Conservation (phyloP, 257 asterid genomes). For the Nyctanthes arbortristis region DNA sequence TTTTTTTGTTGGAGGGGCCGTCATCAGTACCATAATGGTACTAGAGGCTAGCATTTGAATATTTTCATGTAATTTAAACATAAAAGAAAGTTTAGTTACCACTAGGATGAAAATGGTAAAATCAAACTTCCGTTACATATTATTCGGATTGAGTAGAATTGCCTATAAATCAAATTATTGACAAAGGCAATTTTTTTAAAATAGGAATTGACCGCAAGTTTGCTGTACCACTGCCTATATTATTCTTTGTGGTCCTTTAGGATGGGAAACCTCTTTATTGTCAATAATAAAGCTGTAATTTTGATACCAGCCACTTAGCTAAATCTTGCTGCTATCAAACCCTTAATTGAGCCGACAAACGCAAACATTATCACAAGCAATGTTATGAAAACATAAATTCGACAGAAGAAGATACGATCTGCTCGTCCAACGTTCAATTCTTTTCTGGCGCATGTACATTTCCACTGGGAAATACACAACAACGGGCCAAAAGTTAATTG, state of each 20-base stretch:
- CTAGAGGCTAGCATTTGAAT: too few species aligned
- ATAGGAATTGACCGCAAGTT: too few species aligned
- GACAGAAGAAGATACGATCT: constrained; percentile 46
- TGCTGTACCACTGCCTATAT: too few species aligned
- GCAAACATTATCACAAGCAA: constrained; percentile 58
- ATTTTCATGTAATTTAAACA: not conserved
- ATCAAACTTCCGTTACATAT: not conserved
- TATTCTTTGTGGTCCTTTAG: not conserved
- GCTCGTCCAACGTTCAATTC: constrained; percentile 39
- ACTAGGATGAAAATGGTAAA: not conserved
- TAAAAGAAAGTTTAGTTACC: too few species aligned
- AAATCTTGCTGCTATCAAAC: constrained; percentile 46
- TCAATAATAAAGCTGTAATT: too few species aligned
- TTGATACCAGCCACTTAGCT: not conserved
- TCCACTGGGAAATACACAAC: constrained; percentile 77
- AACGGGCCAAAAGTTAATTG: constrained; percentile 76
- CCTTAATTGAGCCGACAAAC: constrained; percentile 72
- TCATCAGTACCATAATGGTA: not conserved
- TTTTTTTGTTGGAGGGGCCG: too few species aligned
- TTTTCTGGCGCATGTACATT: constrained; percentile 71
- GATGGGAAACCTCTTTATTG: not conserved
- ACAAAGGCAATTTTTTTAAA: too few species aligned
- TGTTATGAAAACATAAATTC: constrained; percentile 41
- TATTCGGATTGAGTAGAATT: not conserved
- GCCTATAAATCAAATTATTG: too few species aligned